Base-by-base conservation (phyloP, 2,329 filamentous ascomycete species). In the Bipolaris zeicola region DNA sequence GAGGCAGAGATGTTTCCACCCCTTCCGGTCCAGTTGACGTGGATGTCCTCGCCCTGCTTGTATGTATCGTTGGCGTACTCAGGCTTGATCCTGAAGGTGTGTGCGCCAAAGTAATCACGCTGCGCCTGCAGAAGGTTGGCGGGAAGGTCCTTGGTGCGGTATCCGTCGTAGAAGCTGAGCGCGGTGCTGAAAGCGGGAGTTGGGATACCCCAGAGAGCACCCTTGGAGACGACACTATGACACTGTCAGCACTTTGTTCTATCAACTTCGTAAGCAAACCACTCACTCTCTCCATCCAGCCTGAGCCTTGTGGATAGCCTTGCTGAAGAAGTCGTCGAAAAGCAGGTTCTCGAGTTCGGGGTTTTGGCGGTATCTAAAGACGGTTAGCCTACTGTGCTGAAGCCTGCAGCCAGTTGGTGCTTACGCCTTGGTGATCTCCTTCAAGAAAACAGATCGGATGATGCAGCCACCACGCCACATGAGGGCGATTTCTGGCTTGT, bases 391-490 rank as follows among this genome's bases (percentile, higher is more conserved):
- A 6, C 26, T 33, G n/a, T 20, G 10, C 42, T 16, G 4, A 10
- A 28, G 33, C 3, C 16, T 16, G 5, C 16, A 44, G n/a, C n/a
- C 11, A 3, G 10, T 4, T n/a, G 8, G n/a, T 13, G n/a, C 42
- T 33, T 44, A 44, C 42, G 95, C 95, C 67, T 89, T 89, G 71
- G 95, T 99, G 82, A 99, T 99, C 80, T 99, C 94, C 89, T 98
- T 98, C 68, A 99, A 84, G 92, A 99, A 99, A 77, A 99, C 95
- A 67, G 95, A 98, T 80, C 95, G 94, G 83, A 99, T 99, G 74
- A 99, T 99, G 87, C 95, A 99, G 71, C 95, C 95, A 83, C 95
- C 95, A 79, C 95, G 92, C 95, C 95, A 99, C 95, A 99, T 99
- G 77, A 99, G 90, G 71, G 95, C 95, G 76, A 99, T 99, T 72